Percentiles rank a stretch among this genome's conserved stretches.
Conservation (phyloP, 139 green algal genomes). For the Diplosphaera chodatii region DNA sequence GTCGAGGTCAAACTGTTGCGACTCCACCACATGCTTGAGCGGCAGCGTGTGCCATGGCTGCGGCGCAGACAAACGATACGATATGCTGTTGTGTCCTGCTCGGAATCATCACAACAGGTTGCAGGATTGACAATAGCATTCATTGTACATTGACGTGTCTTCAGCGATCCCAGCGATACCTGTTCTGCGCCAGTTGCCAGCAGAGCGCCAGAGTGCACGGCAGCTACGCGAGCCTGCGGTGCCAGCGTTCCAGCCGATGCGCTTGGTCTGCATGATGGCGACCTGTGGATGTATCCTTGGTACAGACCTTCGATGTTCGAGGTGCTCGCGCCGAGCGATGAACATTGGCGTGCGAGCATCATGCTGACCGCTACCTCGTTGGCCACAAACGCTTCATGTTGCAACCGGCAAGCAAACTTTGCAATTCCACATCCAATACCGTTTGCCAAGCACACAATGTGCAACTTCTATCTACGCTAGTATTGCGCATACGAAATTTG, state of each 20-base stretch:
- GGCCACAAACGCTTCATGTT: no score
- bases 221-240: background rate
- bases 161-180: background rate
- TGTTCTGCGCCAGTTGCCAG: background rate
- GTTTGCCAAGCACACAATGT: no score
- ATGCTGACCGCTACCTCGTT: background rate
- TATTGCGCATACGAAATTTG: no score
- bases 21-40: slow-evolving; percentile 77
- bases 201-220: background rate
- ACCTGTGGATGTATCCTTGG: background rate
- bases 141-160: no score
- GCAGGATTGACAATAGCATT: no score
- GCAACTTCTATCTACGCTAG: no score
- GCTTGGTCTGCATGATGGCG: background rate
- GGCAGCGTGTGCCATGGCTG: slow-evolving; percentile 19
- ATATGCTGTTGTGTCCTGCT: no score
- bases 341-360: background rate
- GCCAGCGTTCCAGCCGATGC: background rate
- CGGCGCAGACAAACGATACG: no score
- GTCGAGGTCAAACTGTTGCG: slow-evolving; percentile 82
- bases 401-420: no score
- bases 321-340: background rate
- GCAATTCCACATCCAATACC: no score
- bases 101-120: no score
- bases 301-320: background rate